A percentile compares a stretch with the other conserved stretches of the same genome.
Evolutionary conservation across 495 filamentous ascomycete genomes (phyloP).

Genomic region (Tuber brumale): DNA sequence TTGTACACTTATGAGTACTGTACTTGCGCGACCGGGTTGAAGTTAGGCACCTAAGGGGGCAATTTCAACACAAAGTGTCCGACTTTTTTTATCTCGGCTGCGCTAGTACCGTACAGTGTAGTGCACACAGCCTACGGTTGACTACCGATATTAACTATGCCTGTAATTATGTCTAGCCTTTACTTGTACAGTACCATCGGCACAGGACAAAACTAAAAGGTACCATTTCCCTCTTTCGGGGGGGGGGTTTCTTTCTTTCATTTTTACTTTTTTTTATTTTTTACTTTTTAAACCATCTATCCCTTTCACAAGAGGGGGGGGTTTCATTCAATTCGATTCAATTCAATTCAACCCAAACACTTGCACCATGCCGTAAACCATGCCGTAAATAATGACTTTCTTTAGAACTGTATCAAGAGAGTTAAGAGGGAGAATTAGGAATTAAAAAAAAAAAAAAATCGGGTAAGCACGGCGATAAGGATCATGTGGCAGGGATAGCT

Average conservation of each 20-base stretch:
- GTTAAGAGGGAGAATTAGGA: background rate
- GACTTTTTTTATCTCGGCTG: background rate
- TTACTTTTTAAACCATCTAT: background rate
- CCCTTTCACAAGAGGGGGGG: background rate
- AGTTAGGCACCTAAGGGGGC: background rate
- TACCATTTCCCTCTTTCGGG: background rate
- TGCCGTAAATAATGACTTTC: background rate
- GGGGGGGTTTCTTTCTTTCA: too few relatives aligned
- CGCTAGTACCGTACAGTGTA: background rate
- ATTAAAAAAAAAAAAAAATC: background rate
- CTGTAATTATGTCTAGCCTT: too few relatives aligned
- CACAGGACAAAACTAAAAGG: too few relatives aligned
- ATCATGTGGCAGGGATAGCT: conserved; percentile 4
- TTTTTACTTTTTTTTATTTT: too few relatives aligned
- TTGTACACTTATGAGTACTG: too few relatives aligned
- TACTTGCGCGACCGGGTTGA: background rate
- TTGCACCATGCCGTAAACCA: background rate
- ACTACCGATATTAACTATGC: background rate
- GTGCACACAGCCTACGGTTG: background rate
- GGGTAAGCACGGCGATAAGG: conserved; percentile 2
- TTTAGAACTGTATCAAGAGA: background rate
- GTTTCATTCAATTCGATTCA: background rate
- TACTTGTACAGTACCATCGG: too few relatives aligned
- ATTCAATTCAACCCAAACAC: background rate
- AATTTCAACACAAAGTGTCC: background rate